A percentile compares a stretch with the other conserved stretches of the same genome.
Evolutionary conservation across 805 yeast species (phyloP).

Genomic region (Kodamaea leandrae): DNA sequence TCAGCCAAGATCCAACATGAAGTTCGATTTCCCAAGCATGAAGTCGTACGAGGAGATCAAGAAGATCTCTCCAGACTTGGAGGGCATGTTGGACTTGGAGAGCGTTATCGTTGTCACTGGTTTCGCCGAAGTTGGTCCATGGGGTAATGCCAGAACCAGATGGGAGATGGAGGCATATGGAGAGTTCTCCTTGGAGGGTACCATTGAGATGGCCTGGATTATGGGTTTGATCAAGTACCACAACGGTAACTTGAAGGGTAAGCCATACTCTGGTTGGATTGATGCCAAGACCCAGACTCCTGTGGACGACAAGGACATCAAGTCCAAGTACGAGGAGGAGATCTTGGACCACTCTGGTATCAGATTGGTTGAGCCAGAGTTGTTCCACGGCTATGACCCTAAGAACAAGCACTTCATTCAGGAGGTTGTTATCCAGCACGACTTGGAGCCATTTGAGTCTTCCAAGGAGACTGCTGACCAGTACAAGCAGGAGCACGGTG

Average conservation of each 20-base stretch:
- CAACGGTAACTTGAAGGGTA: slow-evolving; percentile 85
- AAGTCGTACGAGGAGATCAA: slow-evolving; percentile 75
- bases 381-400: slow-evolving; percentile 93
- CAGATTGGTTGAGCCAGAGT: slow-evolving; percentile 93
- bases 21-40: slow-evolving; percentile 87
- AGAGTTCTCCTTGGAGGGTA: slow-evolving; percentile 93
- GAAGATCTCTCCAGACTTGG: slow-evolving; percentile 66
- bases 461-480: slow-evolving; percentile 94
- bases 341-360: slow-evolving; percentile 95
- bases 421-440: slow-evolving; percentile 95
- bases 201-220: slow-evolving; percentile 99
- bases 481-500: slow-evolving; percentile 92
- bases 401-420: slow-evolving; percentile 88
- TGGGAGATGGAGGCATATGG: slow-evolving; percentile 99
- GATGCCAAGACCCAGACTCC: slow-evolving; percentile 91
- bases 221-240: slow-evolving; percentile 97
- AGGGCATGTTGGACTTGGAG: slow-evolving; percentile 90
- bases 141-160: slow-evolving; percentile 99
- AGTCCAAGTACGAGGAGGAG: slow-evolving; percentile 83
- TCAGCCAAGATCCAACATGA: slow-evolving; percentile 93
- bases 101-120: slow-evolving; percentile 94
- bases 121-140: slow-evolving; percentile 97
- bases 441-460: slow-evolving; percentile 92
- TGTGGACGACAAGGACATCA: slow-evolving; percentile 92
- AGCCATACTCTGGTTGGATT: slow-evolving; percentile 95